A percentile compares a stretch with the other conserved stretches of the same genome.
These are phyloP conservation scores for Sporothrix phasma DNA, from an alignment of 2,329 filamentous ascomycete genomes.

Conservation along the genomic window DNA sequence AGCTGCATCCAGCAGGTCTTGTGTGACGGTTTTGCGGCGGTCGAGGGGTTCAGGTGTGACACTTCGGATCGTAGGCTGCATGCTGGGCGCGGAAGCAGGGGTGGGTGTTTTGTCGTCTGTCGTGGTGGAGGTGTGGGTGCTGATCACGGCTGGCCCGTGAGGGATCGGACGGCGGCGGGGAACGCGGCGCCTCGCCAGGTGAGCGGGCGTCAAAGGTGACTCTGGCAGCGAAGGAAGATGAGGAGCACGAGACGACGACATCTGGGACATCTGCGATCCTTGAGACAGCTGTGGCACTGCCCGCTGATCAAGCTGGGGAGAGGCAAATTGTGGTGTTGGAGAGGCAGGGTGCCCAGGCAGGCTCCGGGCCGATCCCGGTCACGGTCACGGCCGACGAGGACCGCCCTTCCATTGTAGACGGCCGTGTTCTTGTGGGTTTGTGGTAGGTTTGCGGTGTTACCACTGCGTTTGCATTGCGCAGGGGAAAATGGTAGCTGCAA, in stretches of 20 bases:
- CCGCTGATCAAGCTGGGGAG: slow-evolving; percentile 19
- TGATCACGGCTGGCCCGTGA: neutral
- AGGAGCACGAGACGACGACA: neutral
- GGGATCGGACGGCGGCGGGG: slow-evolving; percentile 22
- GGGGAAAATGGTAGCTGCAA: neutral
- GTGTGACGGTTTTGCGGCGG: slow-evolving; percentile 19
- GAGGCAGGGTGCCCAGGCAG: neutral
- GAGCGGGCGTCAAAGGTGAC: slow-evolving; percentile 19
- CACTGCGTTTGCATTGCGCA: neutral
- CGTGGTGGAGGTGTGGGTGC: neutral
- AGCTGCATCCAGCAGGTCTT: slow-evolving; percentile 20
- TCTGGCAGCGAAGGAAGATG: slow-evolving; percentile 23
- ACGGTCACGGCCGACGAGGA: slow-evolving; percentile 21
- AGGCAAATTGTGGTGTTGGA: slow-evolving; percentile 8
- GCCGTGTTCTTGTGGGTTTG: slow-evolving; percentile 2
- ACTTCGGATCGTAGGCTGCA: slow-evolving; percentile 45
- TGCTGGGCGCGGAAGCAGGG: neutral
- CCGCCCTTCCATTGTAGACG: slow-evolving; percentile 23
- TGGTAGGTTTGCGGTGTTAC: neutral
- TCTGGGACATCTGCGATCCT: neutral
- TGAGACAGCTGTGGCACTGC: neutral
- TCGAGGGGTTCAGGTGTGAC: slow-evolving; percentile 54
- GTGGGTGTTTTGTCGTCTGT: neutral
- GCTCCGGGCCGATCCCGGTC: slow-evolving; percentile 10
- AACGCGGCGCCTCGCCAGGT: slow-evolving; percentile 18